phyloP scores from a whole-genome alignment of 495 filamentous ascomycete species.

The Aspergillus panamensis region DNA sequence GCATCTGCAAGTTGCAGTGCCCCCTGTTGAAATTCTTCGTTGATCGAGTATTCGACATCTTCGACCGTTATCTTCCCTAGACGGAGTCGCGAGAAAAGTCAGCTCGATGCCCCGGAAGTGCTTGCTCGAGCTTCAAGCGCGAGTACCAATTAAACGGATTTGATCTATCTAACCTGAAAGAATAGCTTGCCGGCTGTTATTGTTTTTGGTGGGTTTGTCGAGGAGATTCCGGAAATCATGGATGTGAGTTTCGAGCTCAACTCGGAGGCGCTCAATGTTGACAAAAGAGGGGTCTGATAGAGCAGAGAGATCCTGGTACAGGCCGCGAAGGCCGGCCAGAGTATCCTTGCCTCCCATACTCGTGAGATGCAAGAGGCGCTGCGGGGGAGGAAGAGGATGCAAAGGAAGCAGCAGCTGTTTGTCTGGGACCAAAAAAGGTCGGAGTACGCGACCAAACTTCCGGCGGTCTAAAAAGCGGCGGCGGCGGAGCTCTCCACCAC shows the following conservation, averaged over 20 bases:
- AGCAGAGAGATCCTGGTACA: constrained; percentile 74
- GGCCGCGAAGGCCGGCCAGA: constrained; percentile 65
- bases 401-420: constrained; percentile 31
- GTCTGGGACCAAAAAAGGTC: constrained; percentile 29
- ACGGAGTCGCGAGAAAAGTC: constrained; percentile 24
- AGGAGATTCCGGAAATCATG: constrained; percentile 73
- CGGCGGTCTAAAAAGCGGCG: constrained; percentile 27
- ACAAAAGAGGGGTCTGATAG: constrained; percentile 58
- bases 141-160: background rate
- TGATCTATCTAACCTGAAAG: constrained; percentile 45
- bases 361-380: constrained; percentile 21
- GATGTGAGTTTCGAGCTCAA: constrained; percentile 65
- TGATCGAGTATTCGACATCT: constrained; percentile 74
- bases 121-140: background rate
- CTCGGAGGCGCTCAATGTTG: constrained; percentile 59
- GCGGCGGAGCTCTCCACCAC: constrained; percentile 8
- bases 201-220: constrained; percentile 68
- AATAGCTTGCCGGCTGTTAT: constrained; percentile 59
- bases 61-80: constrained; percentile 68
- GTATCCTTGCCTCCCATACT: constrained; percentile 63
- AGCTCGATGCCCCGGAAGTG: constrained; percentile 23
- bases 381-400: constrained; percentile 22
- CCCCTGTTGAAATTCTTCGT: constrained; percentile 78
- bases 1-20: constrained; percentile 77
- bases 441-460: constrained; percentile 44